Conservation (phyloP, 176 grass and related monocot species). For the Olyra latifolia region DNA sequence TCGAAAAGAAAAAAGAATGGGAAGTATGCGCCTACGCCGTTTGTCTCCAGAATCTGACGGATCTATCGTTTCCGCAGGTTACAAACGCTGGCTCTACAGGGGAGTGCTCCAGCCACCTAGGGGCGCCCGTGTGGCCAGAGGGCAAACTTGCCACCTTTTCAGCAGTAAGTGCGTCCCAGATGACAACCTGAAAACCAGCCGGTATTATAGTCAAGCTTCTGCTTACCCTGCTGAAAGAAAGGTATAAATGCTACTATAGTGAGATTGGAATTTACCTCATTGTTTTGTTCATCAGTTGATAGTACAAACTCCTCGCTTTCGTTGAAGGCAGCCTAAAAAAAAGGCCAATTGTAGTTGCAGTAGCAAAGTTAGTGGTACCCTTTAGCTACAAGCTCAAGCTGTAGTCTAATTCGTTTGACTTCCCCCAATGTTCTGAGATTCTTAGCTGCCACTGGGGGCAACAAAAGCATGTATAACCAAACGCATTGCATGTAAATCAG, state of each 20-base stretch:
- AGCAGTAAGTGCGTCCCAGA: conserved; percentile 82
- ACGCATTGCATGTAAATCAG: conserved; percentile 13
- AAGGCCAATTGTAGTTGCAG: conserved; percentile 6
- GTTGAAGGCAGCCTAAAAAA: conserved; percentile 79
- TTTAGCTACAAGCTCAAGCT: conserved; percentile 11
- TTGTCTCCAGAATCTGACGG: conserved; percentile 89
- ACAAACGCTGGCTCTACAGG: conserved; percentile 68
- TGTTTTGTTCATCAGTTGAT: conserved; percentile 78
- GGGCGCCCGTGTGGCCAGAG: conserved; percentile 67
- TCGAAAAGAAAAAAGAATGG: no score
- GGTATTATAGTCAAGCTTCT: neutral
- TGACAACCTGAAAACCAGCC: conserved; percentile 54
- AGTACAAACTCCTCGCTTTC: conserved; percentile 83
- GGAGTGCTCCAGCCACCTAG: conserved; percentile 86
- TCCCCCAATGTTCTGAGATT: neutral
- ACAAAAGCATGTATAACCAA: neutral
- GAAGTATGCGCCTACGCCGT: conserved; percentile 24
- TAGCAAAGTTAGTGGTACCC: neutral
- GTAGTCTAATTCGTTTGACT: neutral
- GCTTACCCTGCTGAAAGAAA: conserved; percentile 12
- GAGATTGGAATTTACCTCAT: conserved; percentile 54
- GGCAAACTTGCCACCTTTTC: conserved; percentile 75
- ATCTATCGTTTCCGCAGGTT: conserved; percentile 83
- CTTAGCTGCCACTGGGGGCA: neutral
- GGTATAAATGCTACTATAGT: neutral